phyloP scores from a whole-genome alignment of 2,329 filamentous ascomycete species.

The Decorospora gaudefroyi region DNA sequence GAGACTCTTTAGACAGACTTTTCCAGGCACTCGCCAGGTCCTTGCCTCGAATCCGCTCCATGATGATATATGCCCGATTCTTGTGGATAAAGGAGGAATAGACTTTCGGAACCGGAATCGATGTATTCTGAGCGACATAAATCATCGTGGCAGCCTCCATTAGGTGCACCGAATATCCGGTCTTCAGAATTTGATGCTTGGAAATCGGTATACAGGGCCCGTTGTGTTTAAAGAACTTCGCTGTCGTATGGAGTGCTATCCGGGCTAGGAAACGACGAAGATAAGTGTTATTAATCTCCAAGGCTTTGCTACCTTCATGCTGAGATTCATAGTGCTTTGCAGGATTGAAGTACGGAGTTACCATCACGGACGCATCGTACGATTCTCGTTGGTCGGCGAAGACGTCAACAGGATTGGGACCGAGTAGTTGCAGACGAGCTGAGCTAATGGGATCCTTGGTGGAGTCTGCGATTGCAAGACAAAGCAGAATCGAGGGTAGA shows the following conservation, averaged over 20 bases:
- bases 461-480: too few relatives aligned
- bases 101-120: conserved; percentile 54
- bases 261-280: conserved; percentile 29
- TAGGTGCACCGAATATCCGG: conserved; percentile 37
- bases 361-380: too few relatives aligned
- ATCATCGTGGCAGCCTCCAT: conserved; percentile 51
- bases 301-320: conserved; percentile 44
- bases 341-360: too few relatives aligned
- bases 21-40: conserved; percentile 19
- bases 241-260: conserved; percentile 35
- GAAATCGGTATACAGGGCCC: conserved; percentile 37
- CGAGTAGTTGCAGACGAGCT: too few relatives aligned
- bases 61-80: conserved; percentile 53
- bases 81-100: conserved; percentile 52
- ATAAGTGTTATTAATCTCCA: conserved; percentile 40
- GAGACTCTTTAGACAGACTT: not conserved
- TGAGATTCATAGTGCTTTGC: too few relatives aligned
- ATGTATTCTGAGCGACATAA: conserved; percentile 50
- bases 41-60: conserved; percentile 48
- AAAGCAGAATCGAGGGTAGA: too few relatives aligned
- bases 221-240: conserved; percentile 28
- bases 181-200: conserved; percentile 42
- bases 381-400: too few relatives aligned
- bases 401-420: too few relatives aligned
- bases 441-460: too few relatives aligned